These are phyloP conservation scores for Bacidia gigantensis DNA, from an alignment of 495 filamentous ascomycete species.

Conservation along the genomic window DNA sequence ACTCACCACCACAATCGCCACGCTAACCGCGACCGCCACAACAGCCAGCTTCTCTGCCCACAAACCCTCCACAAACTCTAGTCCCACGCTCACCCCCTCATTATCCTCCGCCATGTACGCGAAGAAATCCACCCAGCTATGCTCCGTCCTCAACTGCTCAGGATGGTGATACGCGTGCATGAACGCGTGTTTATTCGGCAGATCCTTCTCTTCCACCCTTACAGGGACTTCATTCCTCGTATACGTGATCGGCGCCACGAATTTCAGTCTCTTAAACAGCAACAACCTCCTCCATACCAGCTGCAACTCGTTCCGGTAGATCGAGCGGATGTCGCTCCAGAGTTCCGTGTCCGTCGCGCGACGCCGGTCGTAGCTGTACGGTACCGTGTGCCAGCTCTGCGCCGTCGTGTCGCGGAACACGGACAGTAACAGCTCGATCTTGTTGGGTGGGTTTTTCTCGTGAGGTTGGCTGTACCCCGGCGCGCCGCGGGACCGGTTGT, in stretches of 20 bases:
- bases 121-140: constrained; percentile 20
- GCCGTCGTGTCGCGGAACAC: constrained; percentile 11
- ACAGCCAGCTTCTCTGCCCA: constrained; percentile 18
- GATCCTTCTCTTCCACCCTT: constrained; percentile 9
- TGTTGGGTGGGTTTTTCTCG: constrained; percentile 5
- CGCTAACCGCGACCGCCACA: constrained; percentile 13
- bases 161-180: constrained; percentile 16
- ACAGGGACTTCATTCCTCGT: constrained; percentile 14
- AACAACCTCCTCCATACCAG: constrained; percentile 12
- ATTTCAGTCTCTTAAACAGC: constrained; percentile 14
- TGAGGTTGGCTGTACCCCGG: constrained; percentile 8
- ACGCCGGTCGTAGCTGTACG: constrained; percentile 14
- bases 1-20: constrained; percentile 17
- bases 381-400: constrained; percentile 11
- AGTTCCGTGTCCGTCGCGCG: constrained; percentile 16
- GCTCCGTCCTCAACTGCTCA: constrained; percentile 8
- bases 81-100: constrained; percentile 6
- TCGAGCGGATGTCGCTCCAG: constrained; percentile 15
- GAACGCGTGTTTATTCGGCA: constrained; percentile 13
- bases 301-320: constrained; percentile 13
- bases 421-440: constrained; percentile 14
- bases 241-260: constrained; percentile 14
- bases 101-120: constrained; percentile 12
- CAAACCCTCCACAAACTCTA: constrained; percentile 17
- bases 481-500: background rate